Percentiles rank a stretch among this genome's conserved stretches.
Conservation (phyloP, 1,284 basidiomycete genomes). For the Microbotryum lychnidis-dioicae region DNA sequence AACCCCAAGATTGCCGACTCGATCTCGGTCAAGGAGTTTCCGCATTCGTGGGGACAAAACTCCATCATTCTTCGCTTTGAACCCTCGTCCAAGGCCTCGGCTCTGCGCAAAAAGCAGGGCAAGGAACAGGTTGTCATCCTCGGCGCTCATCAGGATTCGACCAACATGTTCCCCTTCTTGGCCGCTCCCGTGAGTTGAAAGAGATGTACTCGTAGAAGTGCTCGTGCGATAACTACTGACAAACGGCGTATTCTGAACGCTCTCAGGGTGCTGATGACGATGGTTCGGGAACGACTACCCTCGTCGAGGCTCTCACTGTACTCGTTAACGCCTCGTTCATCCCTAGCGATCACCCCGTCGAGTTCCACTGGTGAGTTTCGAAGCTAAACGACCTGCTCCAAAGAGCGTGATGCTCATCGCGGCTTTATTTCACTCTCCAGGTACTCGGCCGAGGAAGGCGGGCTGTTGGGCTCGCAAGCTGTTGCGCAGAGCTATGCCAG, state of each 20-base stretch:
- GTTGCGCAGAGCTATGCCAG: conserved; percentile 64
- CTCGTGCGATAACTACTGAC: conserved; percentile 33
- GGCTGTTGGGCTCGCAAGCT: conserved; percentile 81
- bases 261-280: conserved; percentile 60
- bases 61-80: conserved; percentile 61
- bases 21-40: conserved; percentile 59
- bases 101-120: conserved; percentile 2
- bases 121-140: conserved; percentile 46
- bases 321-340: conserved; percentile 69
- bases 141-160: conserved; percentile 86
- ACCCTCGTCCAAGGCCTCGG: conserved; percentile 30
- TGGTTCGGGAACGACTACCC: conserved; percentile 86
- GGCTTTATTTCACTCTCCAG: conserved; percentile 36
- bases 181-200: conserved; percentile 59
- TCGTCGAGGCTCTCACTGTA: conserved; percentile 79
- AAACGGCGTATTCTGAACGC: conserved; percentile 9
- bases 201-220: conserved; percentile 45
- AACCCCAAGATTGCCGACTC: conserved; percentile 19
- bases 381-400: conserved; percentile 50
- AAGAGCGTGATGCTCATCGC: too few species aligned
- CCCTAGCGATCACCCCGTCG: conserved; percentile 62
- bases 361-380: conserved; percentile 94
- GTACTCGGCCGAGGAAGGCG: conserved; percentile 33
- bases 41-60: conserved; percentile 87
- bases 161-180: conserved; percentile 67